Conservation (phyloP, 139 green algal species). For the Tetradesmus lagerheimii region DNA sequence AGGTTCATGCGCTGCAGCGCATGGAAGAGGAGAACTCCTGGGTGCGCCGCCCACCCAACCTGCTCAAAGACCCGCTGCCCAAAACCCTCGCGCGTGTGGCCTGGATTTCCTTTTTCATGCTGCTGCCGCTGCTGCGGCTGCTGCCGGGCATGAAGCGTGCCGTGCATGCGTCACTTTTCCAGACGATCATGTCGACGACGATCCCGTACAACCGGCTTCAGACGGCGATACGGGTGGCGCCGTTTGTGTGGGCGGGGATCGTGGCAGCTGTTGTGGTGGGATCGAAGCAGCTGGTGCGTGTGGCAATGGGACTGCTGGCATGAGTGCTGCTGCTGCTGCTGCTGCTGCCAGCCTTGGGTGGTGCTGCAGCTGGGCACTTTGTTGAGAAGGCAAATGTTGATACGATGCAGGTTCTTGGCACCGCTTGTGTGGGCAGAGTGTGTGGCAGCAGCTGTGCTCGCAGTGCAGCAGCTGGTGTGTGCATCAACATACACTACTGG, state of each 20-base stretch:
- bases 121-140: conserved; percentile 46
- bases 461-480: neutral
- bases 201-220: conserved; percentile 39
- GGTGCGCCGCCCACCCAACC: conserved; percentile 10
- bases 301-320: neutral
- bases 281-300: neutral
- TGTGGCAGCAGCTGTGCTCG: neutral
- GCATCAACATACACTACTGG: too few species aligned
- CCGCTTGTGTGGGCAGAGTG: neutral
- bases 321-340: neutral
- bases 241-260: conserved; percentile 11
- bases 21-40: conserved; percentile 49
- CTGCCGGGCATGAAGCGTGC: conserved; percentile 3
- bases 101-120: conserved; percentile 41
- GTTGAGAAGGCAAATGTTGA: too few species aligned
- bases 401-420: too few species aligned
- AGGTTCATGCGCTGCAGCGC: conserved; percentile 42
- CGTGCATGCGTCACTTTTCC: conserved; percentile 19
- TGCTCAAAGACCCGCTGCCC: conserved; percentile 10
- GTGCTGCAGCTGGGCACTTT: too few species aligned
- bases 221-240: neutral
- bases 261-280: conserved; percentile 16
- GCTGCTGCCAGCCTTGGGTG: too few species aligned
- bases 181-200: conserved; percentile 39
- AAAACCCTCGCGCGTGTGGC: conserved; percentile 8